Evolutionary conservation across 768 basidiomycete genomes (phyloP), one percentile per base, ranked within the genome.

Genomic region (Hypsizygus marmoreus): DNA sequence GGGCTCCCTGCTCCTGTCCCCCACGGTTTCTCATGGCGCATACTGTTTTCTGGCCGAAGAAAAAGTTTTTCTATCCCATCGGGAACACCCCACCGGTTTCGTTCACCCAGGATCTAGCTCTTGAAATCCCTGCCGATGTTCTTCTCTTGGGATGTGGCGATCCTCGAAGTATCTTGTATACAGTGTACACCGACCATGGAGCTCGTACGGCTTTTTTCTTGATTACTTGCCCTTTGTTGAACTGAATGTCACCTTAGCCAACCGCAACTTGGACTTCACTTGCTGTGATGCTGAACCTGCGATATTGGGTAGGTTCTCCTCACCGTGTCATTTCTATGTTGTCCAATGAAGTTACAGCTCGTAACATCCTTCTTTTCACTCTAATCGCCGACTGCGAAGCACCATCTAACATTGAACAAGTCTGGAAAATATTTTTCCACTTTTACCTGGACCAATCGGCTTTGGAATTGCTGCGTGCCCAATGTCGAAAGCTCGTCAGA

Each of bases 71-170:
- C 64, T 83, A 82, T 58, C 74, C 81, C 2, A 64, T 81, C 11
- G 82, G 83, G 25, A 82, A 82, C 54, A 82, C 82, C 0, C 68
- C 79, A 4, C 74, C 83, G 4, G 62, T 76, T 4, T 74, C 65
- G 34, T 62, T 84, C 11, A 75, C 76, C 3, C 63, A 74, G 42
- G 66, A 73, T 30, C 56, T 84, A 4, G 60, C 76, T 45, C 72
- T 74, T 0, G 79, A 79, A 49, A 58, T 70, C 40, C 41, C 60
- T n/a, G 79, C 76, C 5, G 59, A 71, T n/a, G 57, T 81, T 19
- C 65, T 84, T 3, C 69, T 81, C 13, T 64, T 82, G 22, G 81
- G 74, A 17, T 82, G 80, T 51, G 81, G 81, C 12, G 82, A 84
- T 53, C 74, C 76, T 9, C 64, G 80, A 22, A 78, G 71, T 42